Base-by-base conservation (phyloP, 495 filamentous ascomycete species). In the Bombardia bombarda region DNA sequence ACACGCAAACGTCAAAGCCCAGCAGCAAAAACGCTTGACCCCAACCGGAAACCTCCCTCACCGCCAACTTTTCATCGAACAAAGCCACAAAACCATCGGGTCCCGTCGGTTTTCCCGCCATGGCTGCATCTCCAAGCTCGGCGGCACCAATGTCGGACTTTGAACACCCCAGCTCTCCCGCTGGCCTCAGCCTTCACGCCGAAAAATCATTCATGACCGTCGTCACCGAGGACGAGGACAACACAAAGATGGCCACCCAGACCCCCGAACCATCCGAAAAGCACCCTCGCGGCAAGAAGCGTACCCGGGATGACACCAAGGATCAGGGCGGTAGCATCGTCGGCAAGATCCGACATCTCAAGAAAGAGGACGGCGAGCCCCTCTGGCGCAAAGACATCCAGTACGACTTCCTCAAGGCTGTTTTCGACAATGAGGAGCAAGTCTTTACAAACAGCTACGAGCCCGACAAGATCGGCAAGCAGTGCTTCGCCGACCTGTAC, bases 341-440 rank as follows among this genome's bases (percentile, higher is more conserved):
- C 13, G 89, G 89, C 58, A 97, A 96, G 67, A 93, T 98, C 26
- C 71, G 85, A 42, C 90, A 97, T 60, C 70, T 98, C 32, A 98
- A 98, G 69, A 97, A 97, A 59, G 89, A 95, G 39, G 92, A 98
- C 62, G 92, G 92, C 47, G 85, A 94, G 33, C 93, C 92, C 10
- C 73, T 98, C 7, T 98, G 92, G 92, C 77, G 92, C 58, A 89
- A 86, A 62, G 92, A 98, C 64, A 98, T 98, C 33, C 92, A 98
- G 60, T 90, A 88, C 61, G 87, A 96, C 55, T 98, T 98, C 51
- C 77, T 98, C 44, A 82, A 80, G 53, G 76, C 82, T 41, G 86
- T 97, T 52, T 98, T 98, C 64, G 84, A 95, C 56, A 80, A 97
- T 60, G 73, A 84, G 42, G 77, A 75, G 10, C 69, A 69, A n/a